phyloP scores from a whole-genome alignment of 2,329 filamentous ascomycete species.

The Fusarium chuoi region DNA sequence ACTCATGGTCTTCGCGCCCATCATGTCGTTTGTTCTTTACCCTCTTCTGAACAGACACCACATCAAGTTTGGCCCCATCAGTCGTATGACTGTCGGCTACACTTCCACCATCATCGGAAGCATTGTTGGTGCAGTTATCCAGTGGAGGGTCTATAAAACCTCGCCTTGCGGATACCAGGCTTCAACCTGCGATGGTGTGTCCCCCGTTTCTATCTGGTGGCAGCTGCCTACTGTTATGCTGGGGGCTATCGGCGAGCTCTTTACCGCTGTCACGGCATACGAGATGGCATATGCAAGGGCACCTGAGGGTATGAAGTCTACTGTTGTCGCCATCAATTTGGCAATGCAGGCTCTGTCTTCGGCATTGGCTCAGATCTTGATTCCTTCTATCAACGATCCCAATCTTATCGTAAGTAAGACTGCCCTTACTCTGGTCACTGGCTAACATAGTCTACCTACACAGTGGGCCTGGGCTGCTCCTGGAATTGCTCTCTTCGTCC shows the following conservation, averaged over 20 bases:
- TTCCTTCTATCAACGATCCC: slow-evolving; percentile 50
- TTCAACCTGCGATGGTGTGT: neutral
- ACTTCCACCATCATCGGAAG: slow-evolving; percentile 55
- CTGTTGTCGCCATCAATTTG: slow-evolving; percentile 62
- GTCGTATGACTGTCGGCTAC: slow-evolving; percentile 66
- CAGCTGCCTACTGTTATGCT: neutral
- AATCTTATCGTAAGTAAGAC: neutral
- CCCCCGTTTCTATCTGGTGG: neutral
- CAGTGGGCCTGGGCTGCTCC: neutral
- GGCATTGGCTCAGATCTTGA: slow-evolving; percentile 54
- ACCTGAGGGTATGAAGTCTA: slow-evolving; percentile 61
- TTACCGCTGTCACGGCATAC: slow-evolving; percentile 41
- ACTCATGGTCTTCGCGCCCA: slow-evolving; percentile 60
- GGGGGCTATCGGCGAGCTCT: slow-evolving; percentile 30
- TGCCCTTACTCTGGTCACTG: neutral
- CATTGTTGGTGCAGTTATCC: neutral
- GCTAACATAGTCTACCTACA: neutral
- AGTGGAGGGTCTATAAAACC: neutral
- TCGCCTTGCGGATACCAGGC: neutral
- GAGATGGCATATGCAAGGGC: slow-evolving; percentile 60
- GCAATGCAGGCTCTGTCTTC: slow-evolving; percentile 58
- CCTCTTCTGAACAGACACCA: slow-evolving; percentile 61
- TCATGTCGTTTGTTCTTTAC: slow-evolving; percentile 58
- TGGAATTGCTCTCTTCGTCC: neutral
- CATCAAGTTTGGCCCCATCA: slow-evolving; percentile 68